Evolutionary conservation across 148 eudicot species (phyloP), one percentile per base, ranked within the genome.

Genomic region (Vaccinium corymbosum): DNA sequence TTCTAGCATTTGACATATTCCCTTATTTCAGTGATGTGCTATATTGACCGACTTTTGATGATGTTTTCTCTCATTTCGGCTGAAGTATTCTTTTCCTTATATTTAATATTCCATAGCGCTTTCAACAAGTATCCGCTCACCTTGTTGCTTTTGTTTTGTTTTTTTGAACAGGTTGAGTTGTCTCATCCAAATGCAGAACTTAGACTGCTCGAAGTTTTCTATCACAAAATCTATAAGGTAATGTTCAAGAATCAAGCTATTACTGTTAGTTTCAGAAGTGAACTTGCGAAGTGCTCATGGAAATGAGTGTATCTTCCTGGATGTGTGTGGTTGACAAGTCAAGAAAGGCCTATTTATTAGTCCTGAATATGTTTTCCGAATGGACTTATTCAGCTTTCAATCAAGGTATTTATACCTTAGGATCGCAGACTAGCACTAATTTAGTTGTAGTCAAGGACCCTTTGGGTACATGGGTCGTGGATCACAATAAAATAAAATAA

Each of bases 181-280:
- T 83, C 85, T 66, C 80, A 85, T 76, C 84, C 77, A 55, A 61
- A 70, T 80, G 85, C 83, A 14, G 86, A 88, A 79, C 52, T 87
- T 70, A 85, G 87, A 73, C 50, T 87, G 68, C 87, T 87, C 14
- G 89, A 87, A 84, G 85, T 87, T 59, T 85, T 87, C 85, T 85
- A 82, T 72, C 87, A 87, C 85, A 85, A 87, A 80, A 82, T 85
- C 55, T 87, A 85, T 49, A 85, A 88, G 89, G 89, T 88, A 81
- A 19, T 73, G 53, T 19, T 6, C 78, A 22, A 19, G 74, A 8
- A 27, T 55, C 2, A 76, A 32, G 71, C 11, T 82, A n/a, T 81
- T n/a, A 25, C 38, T 27, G 35, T 32, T 32, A 16, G 32, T 71
- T 82, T 29, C 12, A 71, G 78, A 29, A 35, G 81, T 6, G 19